These are phyloP conservation scores for Omphalotus olearius DNA, from an alignment of 1,284 basidiomycete species.

Conservation along the genomic window DNA sequence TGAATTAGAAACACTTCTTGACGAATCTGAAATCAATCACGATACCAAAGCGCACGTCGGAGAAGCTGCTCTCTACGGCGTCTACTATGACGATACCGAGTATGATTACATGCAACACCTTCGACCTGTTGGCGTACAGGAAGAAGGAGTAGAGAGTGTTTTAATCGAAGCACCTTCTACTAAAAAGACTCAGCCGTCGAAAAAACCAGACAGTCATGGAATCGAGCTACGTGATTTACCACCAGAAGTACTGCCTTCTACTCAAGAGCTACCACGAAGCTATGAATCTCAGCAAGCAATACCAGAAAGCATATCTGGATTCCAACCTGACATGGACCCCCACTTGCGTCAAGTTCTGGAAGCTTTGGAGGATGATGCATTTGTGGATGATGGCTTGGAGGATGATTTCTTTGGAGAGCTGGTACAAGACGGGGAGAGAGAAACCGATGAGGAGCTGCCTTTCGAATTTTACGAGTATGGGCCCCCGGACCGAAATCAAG, in stretches of 20 bases:
- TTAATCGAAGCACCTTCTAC: constrained; percentile 67
- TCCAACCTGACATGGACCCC: constrained; percentile 96
- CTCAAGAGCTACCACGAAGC: constrained; percentile 67
- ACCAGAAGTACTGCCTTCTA: constrained; percentile 68
- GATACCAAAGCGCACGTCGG: constrained; percentile 58
- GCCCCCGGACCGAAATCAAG: constrained; percentile 23
- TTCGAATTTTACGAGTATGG: constrained; percentile 74
- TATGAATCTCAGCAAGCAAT: constrained; percentile 75
- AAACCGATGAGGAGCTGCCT: constrained; percentile 45
- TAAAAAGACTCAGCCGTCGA: constrained; percentile 30
- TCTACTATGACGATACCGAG: constrained; percentile 96
- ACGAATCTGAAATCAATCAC: constrained; percentile 55
- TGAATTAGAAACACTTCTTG: constrained; percentile 63
- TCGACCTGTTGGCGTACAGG: constrained; percentile 65
- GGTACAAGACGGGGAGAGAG: constrained; percentile 70
- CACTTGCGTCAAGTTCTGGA: constrained; percentile 92
- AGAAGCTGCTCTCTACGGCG: constrained; percentile 87
- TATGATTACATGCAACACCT: constrained; percentile 99
- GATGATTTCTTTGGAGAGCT: constrained; percentile 76
- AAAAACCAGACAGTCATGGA: constrained; percentile 23
- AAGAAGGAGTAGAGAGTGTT: constrained; percentile 74
- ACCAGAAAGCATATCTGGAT: constrained; percentile 81
- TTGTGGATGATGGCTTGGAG: constrained; percentile 72
- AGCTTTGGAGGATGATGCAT: constrained; percentile 95
- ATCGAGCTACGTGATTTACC: constrained; percentile 54